Conservation (phyloP, 2,329 filamentous ascomycete genomes). For the Epichloe festucae region DNA sequence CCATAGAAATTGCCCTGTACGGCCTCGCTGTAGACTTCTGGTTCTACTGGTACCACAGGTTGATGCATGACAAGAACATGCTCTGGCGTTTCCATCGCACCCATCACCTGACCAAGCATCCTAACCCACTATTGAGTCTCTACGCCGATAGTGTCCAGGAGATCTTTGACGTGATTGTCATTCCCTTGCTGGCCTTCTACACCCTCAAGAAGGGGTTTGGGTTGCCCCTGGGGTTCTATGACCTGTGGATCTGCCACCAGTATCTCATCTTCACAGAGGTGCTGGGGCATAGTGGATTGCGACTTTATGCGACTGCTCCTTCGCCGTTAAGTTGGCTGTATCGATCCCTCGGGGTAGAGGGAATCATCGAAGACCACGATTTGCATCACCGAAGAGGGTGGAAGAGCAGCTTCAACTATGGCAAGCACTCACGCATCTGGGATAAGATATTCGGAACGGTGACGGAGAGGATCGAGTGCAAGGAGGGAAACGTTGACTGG, state of each 20-base stretch:
- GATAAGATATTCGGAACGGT: conserved; percentile 23
- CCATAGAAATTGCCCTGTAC: conserved; percentile 12
- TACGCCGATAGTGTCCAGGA: conserved; percentile 31
- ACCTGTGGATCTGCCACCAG: conserved; percentile 32
- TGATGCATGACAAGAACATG: conserved; percentile 24
- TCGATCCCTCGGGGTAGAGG: conserved; percentile 18
- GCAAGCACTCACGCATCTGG: conserved; percentile 25
- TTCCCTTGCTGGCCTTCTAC: conserved; percentile 26
- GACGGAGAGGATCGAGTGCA: conserved; percentile 22
- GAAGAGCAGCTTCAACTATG: conserved; percentile 24
- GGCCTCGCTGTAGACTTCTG: conserved; percentile 4
- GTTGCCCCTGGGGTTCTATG: conserved; percentile 31
- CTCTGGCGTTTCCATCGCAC: conserved; percentile 29
- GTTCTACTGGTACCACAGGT: conserved; percentile 11
- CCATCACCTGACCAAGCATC: conserved; percentile 25
- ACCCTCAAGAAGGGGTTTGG: conserved; percentile 20
- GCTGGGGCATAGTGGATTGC: conserved; percentile 25
- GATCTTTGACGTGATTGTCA: conserved; percentile 27
- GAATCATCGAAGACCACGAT: conserved; percentile 30
- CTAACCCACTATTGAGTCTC: conserved; percentile 15
- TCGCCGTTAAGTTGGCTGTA: conserved; percentile 22
- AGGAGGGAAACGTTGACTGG: conserved; percentile 13
- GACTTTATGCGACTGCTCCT: conserved; percentile 22
- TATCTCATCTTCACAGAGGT: conserved; percentile 29
- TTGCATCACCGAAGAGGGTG: conserved; percentile 27